These are phyloP conservation scores for Lavandula angustifolia DNA, from an alignment of 257 asterid species.

Conservation along the genomic window DNA sequence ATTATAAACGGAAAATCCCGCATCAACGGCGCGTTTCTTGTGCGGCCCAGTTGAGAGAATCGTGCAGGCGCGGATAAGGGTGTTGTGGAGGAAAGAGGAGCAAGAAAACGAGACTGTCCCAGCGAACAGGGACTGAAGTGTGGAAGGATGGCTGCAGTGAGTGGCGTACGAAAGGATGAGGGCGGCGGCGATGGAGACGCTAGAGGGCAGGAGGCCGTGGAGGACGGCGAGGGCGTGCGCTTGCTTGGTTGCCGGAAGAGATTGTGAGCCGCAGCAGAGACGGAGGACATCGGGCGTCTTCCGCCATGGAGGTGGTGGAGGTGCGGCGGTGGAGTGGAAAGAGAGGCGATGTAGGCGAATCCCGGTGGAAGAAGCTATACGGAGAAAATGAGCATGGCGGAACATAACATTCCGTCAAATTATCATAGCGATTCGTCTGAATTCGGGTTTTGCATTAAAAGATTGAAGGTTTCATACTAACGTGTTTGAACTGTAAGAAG, in stretches of 20 bases:
- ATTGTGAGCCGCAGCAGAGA: neutral
- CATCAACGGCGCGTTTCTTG: neutral
- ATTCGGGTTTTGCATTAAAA: too few species aligned
- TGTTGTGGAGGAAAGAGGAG: neutral
- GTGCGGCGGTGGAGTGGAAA: neutral
- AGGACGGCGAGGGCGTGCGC: neutral
- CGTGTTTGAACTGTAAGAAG: too few species aligned
- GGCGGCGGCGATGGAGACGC: neutral
- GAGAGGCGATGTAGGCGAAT: neutral
- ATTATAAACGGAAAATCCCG: neutral
- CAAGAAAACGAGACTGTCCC: neutral
- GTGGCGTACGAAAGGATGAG: neutral
- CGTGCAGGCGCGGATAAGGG: neutral
- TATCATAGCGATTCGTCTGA: too few species aligned
- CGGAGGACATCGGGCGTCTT: neutral
- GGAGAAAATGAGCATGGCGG: too few species aligned
- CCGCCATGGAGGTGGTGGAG: neutral
- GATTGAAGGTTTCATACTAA: too few species aligned
- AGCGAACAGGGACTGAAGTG: neutral
- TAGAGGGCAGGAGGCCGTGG: neutral
- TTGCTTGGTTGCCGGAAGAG: neutral
- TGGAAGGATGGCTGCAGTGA: neutral
- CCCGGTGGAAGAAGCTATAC: neutral
- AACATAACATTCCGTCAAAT: too few species aligned
- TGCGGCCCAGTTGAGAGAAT: neutral